Conservation (phyloP, 2,329 filamentous ascomycete genomes). For the Verticillium nubilum region DNA sequence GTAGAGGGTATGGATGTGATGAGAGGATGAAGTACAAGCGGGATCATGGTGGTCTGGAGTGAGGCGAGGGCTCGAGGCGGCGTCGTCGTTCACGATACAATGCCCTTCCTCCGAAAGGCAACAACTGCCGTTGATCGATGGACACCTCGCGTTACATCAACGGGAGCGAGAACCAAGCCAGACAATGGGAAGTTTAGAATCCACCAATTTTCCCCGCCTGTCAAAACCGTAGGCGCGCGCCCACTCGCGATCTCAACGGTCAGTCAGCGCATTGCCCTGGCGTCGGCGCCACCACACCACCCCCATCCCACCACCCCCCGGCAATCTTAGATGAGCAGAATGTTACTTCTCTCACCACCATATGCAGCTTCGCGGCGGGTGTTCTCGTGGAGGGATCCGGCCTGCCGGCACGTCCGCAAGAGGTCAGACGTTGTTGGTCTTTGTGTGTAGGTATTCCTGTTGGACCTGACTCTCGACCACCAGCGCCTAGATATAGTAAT, state of each 20-base stretch:
- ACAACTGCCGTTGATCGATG: background rate
- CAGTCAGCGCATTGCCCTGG: background rate
- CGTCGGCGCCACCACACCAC: background rate
- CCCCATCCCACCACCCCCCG: background rate
- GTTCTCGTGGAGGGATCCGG: background rate
- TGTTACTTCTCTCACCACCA: background rate
- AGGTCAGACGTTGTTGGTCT: background rate
- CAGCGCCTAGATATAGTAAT: background rate
- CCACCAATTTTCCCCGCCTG: background rate
- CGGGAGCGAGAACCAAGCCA: background rate
- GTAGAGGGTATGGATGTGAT: background rate
- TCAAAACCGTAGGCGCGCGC: background rate
- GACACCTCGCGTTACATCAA: background rate
- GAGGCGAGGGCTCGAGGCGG: background rate
- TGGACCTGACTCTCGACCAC: background rate
- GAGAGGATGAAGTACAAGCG: background rate
- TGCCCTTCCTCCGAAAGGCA: background rate
- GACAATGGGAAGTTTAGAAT: background rate
- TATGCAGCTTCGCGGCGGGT: background rate
- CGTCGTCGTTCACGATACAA: background rate
- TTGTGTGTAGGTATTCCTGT: background rate
- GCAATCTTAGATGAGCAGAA: constrained; percentile 1
- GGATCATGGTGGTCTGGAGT: background rate
- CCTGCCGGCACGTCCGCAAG: background rate
- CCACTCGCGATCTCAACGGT: background rate